Base-by-base conservation (phyloP, 2,329 filamentous ascomycete species). In the Colletotrichum sp. region DNA sequence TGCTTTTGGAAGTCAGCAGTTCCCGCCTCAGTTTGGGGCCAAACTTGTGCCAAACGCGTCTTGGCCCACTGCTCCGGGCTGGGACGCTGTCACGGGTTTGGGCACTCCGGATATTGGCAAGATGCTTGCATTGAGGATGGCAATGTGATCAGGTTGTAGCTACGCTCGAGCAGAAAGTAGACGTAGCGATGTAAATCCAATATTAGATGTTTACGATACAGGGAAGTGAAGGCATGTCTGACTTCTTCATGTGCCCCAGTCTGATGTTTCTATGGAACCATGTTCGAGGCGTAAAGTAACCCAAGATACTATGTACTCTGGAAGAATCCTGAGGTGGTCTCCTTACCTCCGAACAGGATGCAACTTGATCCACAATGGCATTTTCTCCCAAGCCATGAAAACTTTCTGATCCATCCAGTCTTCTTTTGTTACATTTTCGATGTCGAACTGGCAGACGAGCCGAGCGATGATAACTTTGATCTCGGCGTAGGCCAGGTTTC, bases 401-500 rank as follows among this genome's bases (percentile, higher is more conserved):
- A 70, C 68, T 21, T 70, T 70, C 38, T 70, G 58, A 8, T 9
- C 28, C 10, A 86, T 83, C 85, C 86, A 87, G n/a, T 81, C 73
- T 7, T 81, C 81, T n/a, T 82, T 81, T 5, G 82, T 78, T 3
- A 77, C 79, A 5, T 88, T 79, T 48, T 82, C 78, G 56, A 89
- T 74, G 66, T 90, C 88, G 70, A 89, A 89, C 24, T 85, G 84
- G 67, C 81, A 88, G 6, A 90, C 77, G 13, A 90, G 70, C 8
- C 85, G 83, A 2, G 86, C 83, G 2, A 89, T 77, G 13, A 89
- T 85, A 8, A 89, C 73, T 2, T 88, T 85, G 83, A 90, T 87
- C 78, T 90, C 88, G 4, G 83, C 83, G 64, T 87, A 87, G 1
- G 88, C 88, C 26, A 88, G 82, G 71, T 89, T 89, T 73, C 82